These are phyloP conservation scores for Aspergillus melleus DNA, from an alignment of 2,329 filamentous ascomycete genomes.

Conservation along the genomic window DNA sequence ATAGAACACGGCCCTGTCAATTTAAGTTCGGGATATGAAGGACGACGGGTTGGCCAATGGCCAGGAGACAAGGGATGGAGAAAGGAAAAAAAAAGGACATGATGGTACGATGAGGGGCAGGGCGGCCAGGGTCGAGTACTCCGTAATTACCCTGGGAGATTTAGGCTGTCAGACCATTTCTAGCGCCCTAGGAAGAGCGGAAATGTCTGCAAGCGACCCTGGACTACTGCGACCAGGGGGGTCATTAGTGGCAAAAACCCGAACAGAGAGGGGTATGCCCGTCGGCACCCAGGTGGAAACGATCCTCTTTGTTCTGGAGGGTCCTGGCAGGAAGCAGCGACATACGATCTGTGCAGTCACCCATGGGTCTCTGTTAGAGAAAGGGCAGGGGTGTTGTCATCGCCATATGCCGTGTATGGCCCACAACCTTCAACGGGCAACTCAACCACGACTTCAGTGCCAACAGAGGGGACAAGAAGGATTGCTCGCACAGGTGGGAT, in stretches of 20 bases:
- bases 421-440: neutral
- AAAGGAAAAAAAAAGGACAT: neutral
- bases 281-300: neutral
- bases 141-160: neutral
- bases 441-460: neutral
- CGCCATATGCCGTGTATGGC: neutral
- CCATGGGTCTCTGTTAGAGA: neutral
- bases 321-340: neutral
- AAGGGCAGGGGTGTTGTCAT: too few relatives aligned
- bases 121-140: neutral
- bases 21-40: constrained; percentile 2
- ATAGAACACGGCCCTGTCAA: constrained; percentile 1
- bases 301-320: neutral
- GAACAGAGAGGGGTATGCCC: neutral
- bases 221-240: neutral
- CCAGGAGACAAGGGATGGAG: neutral
- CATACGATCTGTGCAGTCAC: neutral
- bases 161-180: constrained; percentile 16
- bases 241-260: constrained; percentile 6
- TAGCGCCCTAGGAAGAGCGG: constrained; percentile 3
- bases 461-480: neutral
- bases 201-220: neutral
- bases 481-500: too few relatives aligned
- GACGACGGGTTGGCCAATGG: neutral
- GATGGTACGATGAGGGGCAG: constrained; percentile 8